phyloP scores from a whole-genome alignment of 2,329 filamentous ascomycete genomes.

The Simplicillium sp. region DNA sequence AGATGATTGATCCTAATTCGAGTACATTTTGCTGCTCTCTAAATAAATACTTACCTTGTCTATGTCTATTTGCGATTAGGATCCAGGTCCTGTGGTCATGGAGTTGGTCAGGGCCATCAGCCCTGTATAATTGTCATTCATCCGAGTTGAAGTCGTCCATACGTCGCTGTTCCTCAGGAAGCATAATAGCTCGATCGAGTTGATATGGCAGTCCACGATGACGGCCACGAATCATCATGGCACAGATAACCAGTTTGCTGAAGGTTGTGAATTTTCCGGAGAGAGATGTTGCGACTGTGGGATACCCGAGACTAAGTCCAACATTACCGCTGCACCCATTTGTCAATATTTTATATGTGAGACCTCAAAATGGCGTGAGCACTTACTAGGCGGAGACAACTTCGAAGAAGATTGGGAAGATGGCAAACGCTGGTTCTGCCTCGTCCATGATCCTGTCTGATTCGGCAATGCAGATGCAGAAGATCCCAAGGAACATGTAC shows the following conservation, averaged over 20 bases:
- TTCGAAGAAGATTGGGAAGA: conserved; percentile 24
- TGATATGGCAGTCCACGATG: conserved; percentile 23
- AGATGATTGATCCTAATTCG: no score
- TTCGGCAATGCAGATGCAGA: conserved; percentile 21
- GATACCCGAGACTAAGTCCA: conserved; percentile 23
- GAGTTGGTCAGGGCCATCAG: no score
- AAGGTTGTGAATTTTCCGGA: conserved; percentile 19
- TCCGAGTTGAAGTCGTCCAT: conserved; percentile 12
- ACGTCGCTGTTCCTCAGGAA: conserved; percentile 13
- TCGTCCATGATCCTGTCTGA: conserved; percentile 15
- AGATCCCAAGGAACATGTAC: conserved; percentile 29
- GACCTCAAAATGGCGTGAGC: no score
- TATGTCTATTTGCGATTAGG: no score
- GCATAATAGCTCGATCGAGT: conserved; percentile 23
- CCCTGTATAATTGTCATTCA: conserved; percentile 5
- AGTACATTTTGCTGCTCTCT: no score
- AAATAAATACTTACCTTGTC: no score
- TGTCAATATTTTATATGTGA: background rate
- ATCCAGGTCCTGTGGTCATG: no score
- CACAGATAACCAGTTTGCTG: conserved; percentile 25
- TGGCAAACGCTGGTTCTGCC: conserved; percentile 15
- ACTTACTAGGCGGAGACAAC: conserved; percentile 23
- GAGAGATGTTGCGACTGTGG: conserved; percentile 17
- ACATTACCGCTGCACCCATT: conserved; percentile 22
- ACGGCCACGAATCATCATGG: conserved; percentile 27